These are phyloP conservation scores for Platanthera zijinensis DNA, from an alignment of 106 monocot genomes.

Conservation along the genomic window DNA sequence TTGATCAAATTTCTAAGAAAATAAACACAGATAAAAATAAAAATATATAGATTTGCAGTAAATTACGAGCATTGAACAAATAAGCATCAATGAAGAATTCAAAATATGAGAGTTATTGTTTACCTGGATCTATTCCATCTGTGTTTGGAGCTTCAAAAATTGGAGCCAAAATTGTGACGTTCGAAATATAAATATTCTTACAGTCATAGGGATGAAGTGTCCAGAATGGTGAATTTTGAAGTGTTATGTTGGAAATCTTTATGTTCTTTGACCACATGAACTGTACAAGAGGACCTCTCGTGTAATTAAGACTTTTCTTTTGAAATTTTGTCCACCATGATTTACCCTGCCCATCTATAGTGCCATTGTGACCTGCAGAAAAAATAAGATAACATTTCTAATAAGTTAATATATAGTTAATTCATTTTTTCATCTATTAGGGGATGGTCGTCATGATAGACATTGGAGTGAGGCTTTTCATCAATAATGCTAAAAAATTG, in stretches of 20 bases:
- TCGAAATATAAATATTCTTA: conserved; percentile 53
- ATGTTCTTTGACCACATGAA: conserved; percentile 59
- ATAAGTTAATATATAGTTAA: not conserved
- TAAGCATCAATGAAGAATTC: not conserved
- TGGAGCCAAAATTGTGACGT: conserved; percentile 62
- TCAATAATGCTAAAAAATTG: not conserved
- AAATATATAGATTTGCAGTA: not conserved
- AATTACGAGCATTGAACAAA: not conserved
- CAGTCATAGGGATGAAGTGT: conserved; percentile 72
- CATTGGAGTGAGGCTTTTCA: not conserved
- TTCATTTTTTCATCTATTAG: not conserved
- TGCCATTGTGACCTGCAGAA: conserved; percentile 65
- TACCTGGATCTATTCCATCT: conserved; percentile 75
- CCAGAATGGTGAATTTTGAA: conserved; percentile 74
- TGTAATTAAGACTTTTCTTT: conserved; percentile 36
- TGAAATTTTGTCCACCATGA: conserved; percentile 53
- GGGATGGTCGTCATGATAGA: not conserved
- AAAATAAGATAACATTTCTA: not conserved
- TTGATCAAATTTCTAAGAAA: not conserved
- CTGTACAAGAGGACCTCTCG: conserved; percentile 73
- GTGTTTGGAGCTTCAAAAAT: conserved; percentile 55
- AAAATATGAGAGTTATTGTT: not conserved
- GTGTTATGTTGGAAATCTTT: conserved; percentile 57
- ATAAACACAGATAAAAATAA: not conserved
- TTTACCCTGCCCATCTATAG: conserved; percentile 68